Evolutionary conservation across 2,329 filamentous ascomycete genomes (phyloP).

Genomic region (Fonsecaea monophora): DNA sequence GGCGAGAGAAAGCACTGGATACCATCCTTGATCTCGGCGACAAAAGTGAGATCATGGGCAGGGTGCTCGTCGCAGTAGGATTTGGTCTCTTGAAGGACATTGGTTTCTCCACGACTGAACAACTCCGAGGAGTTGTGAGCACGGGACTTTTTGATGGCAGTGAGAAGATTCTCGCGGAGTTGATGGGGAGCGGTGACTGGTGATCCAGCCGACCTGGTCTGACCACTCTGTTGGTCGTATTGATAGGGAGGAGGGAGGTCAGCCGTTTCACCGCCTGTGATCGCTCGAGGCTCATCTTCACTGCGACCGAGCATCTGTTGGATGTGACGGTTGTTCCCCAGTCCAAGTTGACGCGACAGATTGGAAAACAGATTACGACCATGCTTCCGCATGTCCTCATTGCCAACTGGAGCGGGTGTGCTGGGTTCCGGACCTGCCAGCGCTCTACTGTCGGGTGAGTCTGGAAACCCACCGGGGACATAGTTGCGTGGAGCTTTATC

Average conservation of each 20-base stretch:
- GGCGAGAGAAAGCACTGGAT: slow-evolving; percentile 74
- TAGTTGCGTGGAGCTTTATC: slow-evolving; percentile 45
- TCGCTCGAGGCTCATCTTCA: slow-evolving; percentile 14
- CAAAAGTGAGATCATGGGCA: slow-evolving; percentile 73
- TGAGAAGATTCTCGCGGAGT: slow-evolving; percentile 64
- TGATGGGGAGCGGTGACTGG: slow-evolving; percentile 52
- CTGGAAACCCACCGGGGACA: slow-evolving; percentile 78
- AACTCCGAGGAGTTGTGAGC: slow-evolving; percentile 75
- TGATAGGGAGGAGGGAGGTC: slow-evolving; percentile 52
- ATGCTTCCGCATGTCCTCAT: slow-evolving; percentile 51
- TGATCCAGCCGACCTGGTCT: slow-evolving; percentile 36
- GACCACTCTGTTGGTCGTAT: slow-evolving; percentile 41
- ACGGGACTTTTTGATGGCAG: slow-evolving; percentile 78
- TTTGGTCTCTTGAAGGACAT: slow-evolving; percentile 77
- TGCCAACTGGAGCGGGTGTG: slow-evolving; percentile 31
- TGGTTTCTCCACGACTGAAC: slow-evolving; percentile 75
- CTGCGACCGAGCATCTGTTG: slow-evolving; percentile 45
- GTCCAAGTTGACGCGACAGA: slow-evolving; percentile 70
- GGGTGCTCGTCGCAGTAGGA: slow-evolving; percentile 84
- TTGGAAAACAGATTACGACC: slow-evolving; percentile 69
- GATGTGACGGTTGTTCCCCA: slow-evolving; percentile 53
- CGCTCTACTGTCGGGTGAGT: slow-evolving; percentile 59
- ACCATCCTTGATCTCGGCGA: slow-evolving; percentile 72
- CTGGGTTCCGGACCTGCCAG: slow-evolving; percentile 41
- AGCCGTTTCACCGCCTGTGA: slow-evolving; percentile 28